These are phyloP conservation scores for Colletotrichum tofieldiae DNA, from an alignment of 2,329 filamentous ascomycete species.

Conservation along the genomic window DNA sequence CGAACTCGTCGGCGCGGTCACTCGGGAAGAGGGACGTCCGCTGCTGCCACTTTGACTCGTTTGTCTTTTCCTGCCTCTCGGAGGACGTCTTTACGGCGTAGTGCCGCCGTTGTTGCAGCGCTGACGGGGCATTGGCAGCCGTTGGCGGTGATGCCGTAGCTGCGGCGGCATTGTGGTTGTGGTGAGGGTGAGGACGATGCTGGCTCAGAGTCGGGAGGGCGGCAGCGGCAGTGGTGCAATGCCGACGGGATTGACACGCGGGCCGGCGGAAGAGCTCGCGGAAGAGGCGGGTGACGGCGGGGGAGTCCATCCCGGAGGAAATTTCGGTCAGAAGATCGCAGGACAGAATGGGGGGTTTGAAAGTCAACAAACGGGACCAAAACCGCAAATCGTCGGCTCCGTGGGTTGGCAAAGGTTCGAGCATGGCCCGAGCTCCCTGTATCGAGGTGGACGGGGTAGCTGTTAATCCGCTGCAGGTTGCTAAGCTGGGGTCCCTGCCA, in stretches of 20 bases:
- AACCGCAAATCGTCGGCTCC: constrained; percentile 37
- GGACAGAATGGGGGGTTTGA: constrained; percentile 32
- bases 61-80: constrained; percentile 54
- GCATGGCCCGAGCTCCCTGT: constrained; percentile 48
- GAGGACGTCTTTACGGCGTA: constrained; percentile 44
- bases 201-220: constrained; percentile 43
- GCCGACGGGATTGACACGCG: constrained; percentile 71
- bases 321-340: constrained; percentile 26
- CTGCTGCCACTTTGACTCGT: constrained; percentile 89
- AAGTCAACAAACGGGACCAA: constrained; percentile 29
- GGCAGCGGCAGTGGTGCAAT: constrained; percentile 47
- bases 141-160: constrained; percentile 47
- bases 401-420: constrained; percentile 27
- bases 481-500: background rate
- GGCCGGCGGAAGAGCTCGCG: constrained; percentile 87
- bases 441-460: constrained; percentile 30
- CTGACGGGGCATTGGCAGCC: constrained; percentile 39
- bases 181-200: constrained; percentile 18
- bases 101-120: constrained; percentile 49
- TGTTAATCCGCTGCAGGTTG: constrained; percentile 40
- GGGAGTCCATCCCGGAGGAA: constrained; percentile 80
- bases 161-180: constrained; percentile 28
- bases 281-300: constrained; percentile 83
- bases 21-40: constrained; percentile 80
- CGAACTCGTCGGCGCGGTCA: constrained; percentile 86